phyloP scores from a whole-genome alignment of 1,139 yeast genomes.

The Candida sojae region DNA sequence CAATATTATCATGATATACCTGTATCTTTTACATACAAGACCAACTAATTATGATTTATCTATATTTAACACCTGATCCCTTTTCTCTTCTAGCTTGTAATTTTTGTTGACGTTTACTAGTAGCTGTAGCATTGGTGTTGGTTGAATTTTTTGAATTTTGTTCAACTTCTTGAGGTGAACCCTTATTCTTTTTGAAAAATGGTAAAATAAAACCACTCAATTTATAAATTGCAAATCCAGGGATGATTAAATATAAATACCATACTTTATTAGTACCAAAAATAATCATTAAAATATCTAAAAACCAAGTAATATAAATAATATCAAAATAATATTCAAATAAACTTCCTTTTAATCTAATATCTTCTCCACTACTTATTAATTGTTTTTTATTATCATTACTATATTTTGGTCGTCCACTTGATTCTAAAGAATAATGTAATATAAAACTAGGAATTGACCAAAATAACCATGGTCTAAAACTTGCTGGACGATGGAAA shows the following conservation, averaged over 20 bases:
- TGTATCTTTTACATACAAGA: not conserved
- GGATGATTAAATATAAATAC: conserved; percentile 50
- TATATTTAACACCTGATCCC: conserved; percentile 28
- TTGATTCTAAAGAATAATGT: conserved; percentile 59
- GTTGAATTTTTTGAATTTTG: not conserved
- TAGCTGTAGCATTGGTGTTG: conserved; percentile 14
- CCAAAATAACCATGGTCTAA: conserved; percentile 54
- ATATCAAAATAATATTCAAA: conserved; percentile 80
- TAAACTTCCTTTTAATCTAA: conserved; percentile 59
- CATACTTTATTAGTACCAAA: conserved; percentile 64
- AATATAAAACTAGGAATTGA: conserved; percentile 58
- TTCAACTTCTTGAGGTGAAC: not conserved
- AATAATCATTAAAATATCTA: conserved; percentile 56
- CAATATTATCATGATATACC: not conserved
- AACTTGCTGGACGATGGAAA: conserved; percentile 55
- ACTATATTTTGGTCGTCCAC: conserved; percentile 63
- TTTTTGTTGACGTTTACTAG: conserved; percentile 53
- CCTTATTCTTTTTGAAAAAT: conserved; percentile 18
- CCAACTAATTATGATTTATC: conserved; percentile 13
- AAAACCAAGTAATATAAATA: conserved; percentile 66
- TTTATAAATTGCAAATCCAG: conserved; percentile 60
- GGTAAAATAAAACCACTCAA: conserved; percentile 29
- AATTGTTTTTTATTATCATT: conserved; percentile 30
- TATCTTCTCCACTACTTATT: conserved; percentile 62
- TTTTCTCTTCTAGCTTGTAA: conserved; percentile 47